Percentiles rank a stretch among this genome's conserved stretches.
Conservation (phyloP, 2,329 filamentous ascomycete species). For the Ophiostoma ips region DNA sequence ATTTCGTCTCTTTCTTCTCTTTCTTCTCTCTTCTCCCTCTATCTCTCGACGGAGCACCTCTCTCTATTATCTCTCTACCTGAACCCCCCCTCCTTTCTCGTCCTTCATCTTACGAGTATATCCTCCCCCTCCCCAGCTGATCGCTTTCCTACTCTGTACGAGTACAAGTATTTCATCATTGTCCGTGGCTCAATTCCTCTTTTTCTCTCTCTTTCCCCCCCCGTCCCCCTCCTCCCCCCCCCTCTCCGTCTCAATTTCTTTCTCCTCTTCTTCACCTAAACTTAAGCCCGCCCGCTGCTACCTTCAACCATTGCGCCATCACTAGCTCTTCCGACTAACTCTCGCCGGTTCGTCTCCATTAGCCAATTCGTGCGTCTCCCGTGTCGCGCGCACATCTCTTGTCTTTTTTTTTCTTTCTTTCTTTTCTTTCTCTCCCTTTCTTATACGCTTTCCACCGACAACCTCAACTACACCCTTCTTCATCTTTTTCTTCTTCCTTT, state of each 20-base stretch:
- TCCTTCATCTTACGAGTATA: neutral
- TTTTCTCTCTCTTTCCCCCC: neutral
- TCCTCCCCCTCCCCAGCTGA: neutral
- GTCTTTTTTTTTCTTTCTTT: neutral
- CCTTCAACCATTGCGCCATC: neutral
- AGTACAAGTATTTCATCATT: neutral
- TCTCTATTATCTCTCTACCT: conserved; percentile 1
- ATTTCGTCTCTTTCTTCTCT: neutral
- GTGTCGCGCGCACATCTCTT: conserved; percentile 1
- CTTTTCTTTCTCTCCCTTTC: neutral
- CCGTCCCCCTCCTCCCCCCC: neutral
- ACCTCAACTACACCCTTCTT: neutral
- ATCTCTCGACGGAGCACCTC: neutral
- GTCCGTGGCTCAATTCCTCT: neutral
- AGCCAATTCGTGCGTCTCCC: neutral
- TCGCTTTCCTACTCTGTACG: too few species aligned
- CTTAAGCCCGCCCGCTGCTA: neutral
- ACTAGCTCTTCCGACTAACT: conserved; percentile 2
- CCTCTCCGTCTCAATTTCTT: neutral
- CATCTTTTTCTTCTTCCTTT: neutral
- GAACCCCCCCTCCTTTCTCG: neutral
- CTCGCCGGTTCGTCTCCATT: neutral
- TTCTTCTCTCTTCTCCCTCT: neutral
- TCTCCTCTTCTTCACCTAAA: conserved; percentile 1
- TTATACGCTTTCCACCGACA: neutral